A percentile compares a stretch with the other conserved stretches of the same genome.
These are phyloP conservation scores for Xanthoparmelia taractica DNA, from an alignment of 495 filamentous ascomycete species.

Conservation along the genomic window DNA sequence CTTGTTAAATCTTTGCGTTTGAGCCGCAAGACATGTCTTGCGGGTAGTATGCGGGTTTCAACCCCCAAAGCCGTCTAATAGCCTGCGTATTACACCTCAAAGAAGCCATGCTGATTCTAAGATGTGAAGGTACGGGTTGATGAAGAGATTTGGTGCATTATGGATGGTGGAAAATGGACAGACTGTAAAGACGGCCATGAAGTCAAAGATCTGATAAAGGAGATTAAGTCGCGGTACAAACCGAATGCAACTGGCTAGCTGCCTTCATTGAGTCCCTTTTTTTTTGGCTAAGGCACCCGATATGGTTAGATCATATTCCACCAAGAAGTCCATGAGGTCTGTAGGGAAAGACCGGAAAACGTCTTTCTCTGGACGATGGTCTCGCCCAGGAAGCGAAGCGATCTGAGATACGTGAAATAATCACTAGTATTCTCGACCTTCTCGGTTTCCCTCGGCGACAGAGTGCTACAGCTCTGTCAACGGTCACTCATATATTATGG, in stretches of 20 bases:
- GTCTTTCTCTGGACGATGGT: not conserved
- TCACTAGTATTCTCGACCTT: not conserved
- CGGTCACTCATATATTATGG: not conserved
- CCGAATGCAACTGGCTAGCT: not conserved
- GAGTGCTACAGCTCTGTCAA: not conserved
- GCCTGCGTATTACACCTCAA: too few relatives aligned
- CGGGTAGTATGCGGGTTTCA: not conserved
- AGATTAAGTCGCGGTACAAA: constrained; percentile 55
- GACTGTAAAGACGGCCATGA: constrained; percentile 64
- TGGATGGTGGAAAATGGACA: constrained; percentile 72
- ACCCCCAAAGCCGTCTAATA: not conserved
- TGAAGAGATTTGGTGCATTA: constrained; percentile 71
- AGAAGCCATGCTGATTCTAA: not conserved
- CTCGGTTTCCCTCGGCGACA: not conserved
- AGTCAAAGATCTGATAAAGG: constrained; percentile 64
- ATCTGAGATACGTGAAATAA: not conserved
- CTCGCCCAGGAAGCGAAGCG: not conserved
- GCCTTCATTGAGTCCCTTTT: not conserved
- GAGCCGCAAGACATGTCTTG: not conserved
- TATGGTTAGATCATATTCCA: not conserved
- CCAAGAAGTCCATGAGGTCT: not conserved
- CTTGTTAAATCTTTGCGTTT: not conserved
- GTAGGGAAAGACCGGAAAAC: not conserved
- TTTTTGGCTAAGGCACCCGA: not conserved
- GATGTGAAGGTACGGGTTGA: constrained; percentile 53